These are phyloP conservation scores for Coelastrella sp. DNA, from an alignment of 139 green algal species.

Conservation along the genomic window DNA sequence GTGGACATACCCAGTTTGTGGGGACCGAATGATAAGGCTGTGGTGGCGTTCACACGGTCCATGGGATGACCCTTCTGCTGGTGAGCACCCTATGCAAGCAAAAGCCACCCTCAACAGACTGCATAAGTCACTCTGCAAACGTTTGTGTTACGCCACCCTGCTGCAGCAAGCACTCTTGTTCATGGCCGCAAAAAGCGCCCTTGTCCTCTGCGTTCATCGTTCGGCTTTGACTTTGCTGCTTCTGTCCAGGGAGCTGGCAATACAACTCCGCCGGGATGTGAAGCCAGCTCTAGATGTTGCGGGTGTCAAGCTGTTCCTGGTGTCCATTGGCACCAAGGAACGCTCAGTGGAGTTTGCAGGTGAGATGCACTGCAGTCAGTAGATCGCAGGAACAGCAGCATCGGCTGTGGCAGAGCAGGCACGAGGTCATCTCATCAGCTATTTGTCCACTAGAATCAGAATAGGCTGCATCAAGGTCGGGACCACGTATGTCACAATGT, in stretches of 20 bases:
- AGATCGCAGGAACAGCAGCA: neutral
- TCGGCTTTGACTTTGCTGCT: neutral
- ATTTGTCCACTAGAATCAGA: too few relatives aligned
- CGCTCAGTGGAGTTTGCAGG: constrained; percentile 77
- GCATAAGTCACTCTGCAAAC: too few relatives aligned
- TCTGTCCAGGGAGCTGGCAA: constrained; percentile 76
- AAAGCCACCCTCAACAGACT: neutral
- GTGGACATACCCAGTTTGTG: constrained; percentile 71
- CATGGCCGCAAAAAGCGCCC: too few relatives aligned
- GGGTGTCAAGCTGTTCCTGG: constrained; percentile 77
- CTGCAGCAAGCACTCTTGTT: too few relatives aligned
- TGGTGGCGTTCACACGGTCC: constrained; percentile 75
- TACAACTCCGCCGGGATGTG: constrained; percentile 81
- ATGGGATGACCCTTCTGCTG: constrained; percentile 91
- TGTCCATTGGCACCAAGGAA: constrained; percentile 81
- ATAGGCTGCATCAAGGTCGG: too few relatives aligned
- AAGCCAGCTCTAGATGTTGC: constrained; percentile 77
- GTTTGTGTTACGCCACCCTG: too few relatives aligned
- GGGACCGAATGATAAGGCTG: constrained; percentile 64
- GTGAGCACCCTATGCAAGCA: constrained; percentile 32
- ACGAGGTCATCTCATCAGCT: neutral
- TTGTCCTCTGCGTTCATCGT: neutral
- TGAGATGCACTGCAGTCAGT: neutral
- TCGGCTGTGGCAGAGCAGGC: neutral
- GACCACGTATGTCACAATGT: too few relatives aligned